These are phyloP conservation scores for Phyllostachys edulis DNA, from an alignment of 176 grass and related monocot species.

Conservation along the genomic window DNA sequence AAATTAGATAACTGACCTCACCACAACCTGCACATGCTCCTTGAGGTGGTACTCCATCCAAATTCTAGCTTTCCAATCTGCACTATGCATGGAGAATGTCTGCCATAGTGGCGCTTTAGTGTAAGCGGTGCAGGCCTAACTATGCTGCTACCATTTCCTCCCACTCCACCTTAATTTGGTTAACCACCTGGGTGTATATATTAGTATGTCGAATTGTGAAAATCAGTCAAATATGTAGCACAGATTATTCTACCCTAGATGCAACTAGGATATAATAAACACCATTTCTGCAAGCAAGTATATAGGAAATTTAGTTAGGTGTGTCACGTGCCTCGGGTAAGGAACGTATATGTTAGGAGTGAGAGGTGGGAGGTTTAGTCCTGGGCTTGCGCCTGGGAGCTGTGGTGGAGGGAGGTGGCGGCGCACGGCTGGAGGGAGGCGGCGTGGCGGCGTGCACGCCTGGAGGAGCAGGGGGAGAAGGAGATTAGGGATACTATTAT, in stretches of 20 bases:
- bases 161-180: not conserved
- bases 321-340: too few relatives aligned
- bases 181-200: not conserved
- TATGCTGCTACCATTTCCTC: not conserved
- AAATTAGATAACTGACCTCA: not conserved
- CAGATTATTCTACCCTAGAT: not conserved
- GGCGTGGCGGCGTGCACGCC: too few relatives aligned
- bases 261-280: not conserved
- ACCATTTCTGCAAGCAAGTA: not conserved
- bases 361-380: too few relatives aligned
- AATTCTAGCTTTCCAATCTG: not conserved
- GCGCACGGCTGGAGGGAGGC: too few relatives aligned
- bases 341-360: too few relatives aligned
- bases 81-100: not conserved
- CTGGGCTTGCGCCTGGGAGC: too few relatives aligned
- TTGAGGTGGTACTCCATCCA: not conserved
- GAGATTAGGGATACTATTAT: too few relatives aligned
- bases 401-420: too few relatives aligned
- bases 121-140: not conserved
- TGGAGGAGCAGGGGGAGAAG: too few relatives aligned
- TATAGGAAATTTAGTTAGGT: not conserved
- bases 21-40: not conserved
- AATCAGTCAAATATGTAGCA: not conserved
- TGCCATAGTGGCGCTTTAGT: not conserved
- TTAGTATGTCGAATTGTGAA: not conserved